A percentile compares a stretch with the other conserved stretches of the same genome.
phyloP scores from a whole-genome alignment of 306 rosid species.

The Castanea crenata region DNA sequence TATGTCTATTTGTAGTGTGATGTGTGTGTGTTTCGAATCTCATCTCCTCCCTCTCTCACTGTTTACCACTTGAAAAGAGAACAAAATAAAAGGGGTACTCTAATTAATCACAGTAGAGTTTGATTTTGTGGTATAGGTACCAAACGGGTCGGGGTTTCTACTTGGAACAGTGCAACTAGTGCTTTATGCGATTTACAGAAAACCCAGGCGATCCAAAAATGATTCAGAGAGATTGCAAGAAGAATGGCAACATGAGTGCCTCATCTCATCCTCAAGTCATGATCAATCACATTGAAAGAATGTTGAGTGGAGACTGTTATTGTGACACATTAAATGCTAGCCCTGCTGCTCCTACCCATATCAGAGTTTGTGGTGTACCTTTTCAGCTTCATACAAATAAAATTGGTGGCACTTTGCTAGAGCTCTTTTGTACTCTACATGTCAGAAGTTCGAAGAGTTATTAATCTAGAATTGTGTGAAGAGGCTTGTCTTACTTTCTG shows the following conservation, averaged over 20 bases:
- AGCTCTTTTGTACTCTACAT: not conserved
- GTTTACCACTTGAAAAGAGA: too few species aligned
- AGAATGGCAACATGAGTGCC: constrained; percentile 20
- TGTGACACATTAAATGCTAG: too few species aligned
- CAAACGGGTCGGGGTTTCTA: constrained; percentile 35
- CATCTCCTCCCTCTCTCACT: too few species aligned
- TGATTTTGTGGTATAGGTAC: constrained; percentile 17
- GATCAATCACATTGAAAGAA: not conserved
- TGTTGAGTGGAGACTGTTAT: not conserved
- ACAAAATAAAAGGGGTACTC: too few species aligned
- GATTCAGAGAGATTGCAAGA: constrained; percentile 7
- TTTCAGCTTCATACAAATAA: not conserved
- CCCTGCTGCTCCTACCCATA: not conserved
- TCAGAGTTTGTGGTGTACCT: not conserved
- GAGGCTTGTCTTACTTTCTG: too few species aligned
- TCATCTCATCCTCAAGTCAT: constrained; percentile 6
- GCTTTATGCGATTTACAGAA: constrained; percentile 26
- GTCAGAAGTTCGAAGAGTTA: too few species aligned
- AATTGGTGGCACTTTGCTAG: not conserved
- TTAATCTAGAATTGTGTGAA: too few species aligned
- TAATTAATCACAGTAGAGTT: too few species aligned
- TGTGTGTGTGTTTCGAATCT: too few species aligned
- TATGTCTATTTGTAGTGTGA: too few species aligned
- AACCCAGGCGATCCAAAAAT: not conserved
- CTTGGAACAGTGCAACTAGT: constrained; percentile 33